phyloP scores from a whole-genome alignment of 2,329 filamentous ascomycete genomes.

The Talaromyces funiculosus region DNA sequence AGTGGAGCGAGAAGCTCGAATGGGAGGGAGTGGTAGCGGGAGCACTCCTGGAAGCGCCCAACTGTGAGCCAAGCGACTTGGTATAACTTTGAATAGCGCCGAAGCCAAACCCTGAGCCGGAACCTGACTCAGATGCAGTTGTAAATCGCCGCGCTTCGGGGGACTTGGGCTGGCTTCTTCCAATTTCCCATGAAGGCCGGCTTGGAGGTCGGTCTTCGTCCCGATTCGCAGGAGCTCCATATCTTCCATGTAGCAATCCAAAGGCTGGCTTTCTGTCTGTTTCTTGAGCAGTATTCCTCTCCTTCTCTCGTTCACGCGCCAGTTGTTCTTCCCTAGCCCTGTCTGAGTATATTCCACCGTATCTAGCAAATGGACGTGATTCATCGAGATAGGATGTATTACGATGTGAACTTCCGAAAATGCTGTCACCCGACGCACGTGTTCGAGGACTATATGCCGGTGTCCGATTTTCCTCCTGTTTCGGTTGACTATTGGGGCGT shows the following conservation, averaged over 20 bases:
- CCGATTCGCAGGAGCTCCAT: slow-evolving; percentile 28
- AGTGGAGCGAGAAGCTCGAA: slow-evolving; percentile 24
- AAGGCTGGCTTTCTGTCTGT: slow-evolving; percentile 23
- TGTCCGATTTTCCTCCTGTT: slow-evolving; percentile 31
- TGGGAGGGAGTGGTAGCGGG: slow-evolving; percentile 12
- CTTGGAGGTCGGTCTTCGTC: slow-evolving; percentile 27
- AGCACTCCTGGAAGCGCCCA: slow-evolving; percentile 29
- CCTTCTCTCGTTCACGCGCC: slow-evolving; percentile 32
- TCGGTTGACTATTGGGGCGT: slow-evolving; percentile 39
- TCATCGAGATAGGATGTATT: slow-evolving; percentile 28
- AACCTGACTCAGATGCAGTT: slow-evolving; percentile 23
- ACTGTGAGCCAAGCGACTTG: slow-evolving; percentile 37
- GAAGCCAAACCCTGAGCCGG: slow-evolving; percentile 32
- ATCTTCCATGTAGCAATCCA: slow-evolving; percentile 24
- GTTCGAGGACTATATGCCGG: slow-evolving; percentile 33
- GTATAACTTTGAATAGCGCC: slow-evolving; percentile 38
- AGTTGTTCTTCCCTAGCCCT: slow-evolving; percentile 31
- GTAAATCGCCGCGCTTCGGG: slow-evolving; percentile 34
- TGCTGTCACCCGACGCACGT: slow-evolving; percentile 22
- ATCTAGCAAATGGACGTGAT: slow-evolving; percentile 28
- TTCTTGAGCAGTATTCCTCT: slow-evolving; percentile 27
- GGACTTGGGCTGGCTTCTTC: slow-evolving; percentile 33
- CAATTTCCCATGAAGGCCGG: slow-evolving; percentile 31
- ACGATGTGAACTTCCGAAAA: slow-evolving; percentile 22
- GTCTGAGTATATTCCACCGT: slow-evolving; percentile 30